phyloP scores from a whole-genome alignment of 2,329 filamentous ascomycete species.

The Diplocarpon rosae region DNA sequence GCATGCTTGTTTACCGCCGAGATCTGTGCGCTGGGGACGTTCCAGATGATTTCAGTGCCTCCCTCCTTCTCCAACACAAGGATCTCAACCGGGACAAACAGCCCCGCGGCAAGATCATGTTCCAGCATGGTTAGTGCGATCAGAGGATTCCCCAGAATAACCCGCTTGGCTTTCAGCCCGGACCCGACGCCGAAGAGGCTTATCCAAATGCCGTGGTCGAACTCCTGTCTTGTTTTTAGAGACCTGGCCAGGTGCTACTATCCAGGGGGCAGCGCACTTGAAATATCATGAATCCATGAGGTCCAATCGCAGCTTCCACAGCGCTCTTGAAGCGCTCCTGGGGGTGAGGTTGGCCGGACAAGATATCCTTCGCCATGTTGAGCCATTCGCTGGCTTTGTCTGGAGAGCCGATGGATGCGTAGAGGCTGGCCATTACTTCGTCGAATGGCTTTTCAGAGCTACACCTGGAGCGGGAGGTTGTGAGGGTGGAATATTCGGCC shows the following conservation, averaged over 20 bases:
- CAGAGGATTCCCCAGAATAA: constrained; percentile 20
- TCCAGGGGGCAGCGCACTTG: constrained; percentile 7
- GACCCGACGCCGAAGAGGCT: constrained; percentile 12
- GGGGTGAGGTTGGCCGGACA: neutral
- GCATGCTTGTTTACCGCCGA: constrained; percentile 5
- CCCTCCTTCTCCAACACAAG: constrained; percentile 12
- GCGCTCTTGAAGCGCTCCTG: constrained; percentile 7
- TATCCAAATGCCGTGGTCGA: constrained; percentile 17
- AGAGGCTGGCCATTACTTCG: constrained; percentile 9
- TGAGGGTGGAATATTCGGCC: too few relatives aligned
- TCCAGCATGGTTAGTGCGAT: constrained; percentile 20
- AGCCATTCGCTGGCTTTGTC: neutral
- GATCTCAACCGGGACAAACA: constrained; percentile 18
- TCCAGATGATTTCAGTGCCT: constrained; percentile 13
- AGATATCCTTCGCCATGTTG: constrained; percentile 2
- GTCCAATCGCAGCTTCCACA: constrained; percentile 8
- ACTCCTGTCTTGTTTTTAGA: constrained; percentile 9
- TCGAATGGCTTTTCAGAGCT: constrained; percentile 10
- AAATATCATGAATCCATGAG: constrained; percentile 19
- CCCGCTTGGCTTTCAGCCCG: constrained; percentile 10
- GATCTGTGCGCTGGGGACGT: constrained; percentile 16
- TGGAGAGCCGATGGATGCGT: constrained; percentile 13
- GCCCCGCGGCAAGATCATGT: constrained; percentile 12
- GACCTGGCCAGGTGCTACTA: neutral
- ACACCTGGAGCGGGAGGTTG: too few relatives aligned